phyloP scores from a whole-genome alignment of 2,329 filamentous ascomycete genomes.

The Cercospora sp. region DNA sequence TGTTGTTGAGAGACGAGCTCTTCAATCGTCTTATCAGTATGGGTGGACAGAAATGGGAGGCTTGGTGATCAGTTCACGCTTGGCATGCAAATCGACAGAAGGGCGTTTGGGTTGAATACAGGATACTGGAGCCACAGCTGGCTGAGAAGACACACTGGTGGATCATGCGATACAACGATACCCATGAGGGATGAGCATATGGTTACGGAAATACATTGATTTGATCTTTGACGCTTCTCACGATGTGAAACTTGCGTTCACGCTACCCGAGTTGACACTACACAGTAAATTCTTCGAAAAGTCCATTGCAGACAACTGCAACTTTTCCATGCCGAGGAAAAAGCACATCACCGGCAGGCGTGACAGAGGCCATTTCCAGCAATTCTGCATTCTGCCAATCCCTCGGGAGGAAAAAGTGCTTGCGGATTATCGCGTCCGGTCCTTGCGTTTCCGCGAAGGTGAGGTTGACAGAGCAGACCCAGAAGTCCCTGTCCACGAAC shows the following conservation, averaged over 20 bases:
- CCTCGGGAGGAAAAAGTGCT: background rate
- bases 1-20: conserved; percentile 71
- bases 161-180: background rate
- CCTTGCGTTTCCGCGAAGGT: background rate
- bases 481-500: background rate
- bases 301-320: background rate
- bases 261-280: background rate
- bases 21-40: conserved; percentile 79
- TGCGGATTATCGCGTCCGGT: background rate
- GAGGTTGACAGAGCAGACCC: background rate
- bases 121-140: background rate
- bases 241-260: too few relatives aligned
- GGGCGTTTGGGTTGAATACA: background rate
- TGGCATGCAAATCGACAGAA: conserved; percentile 18
- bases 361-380: background rate
- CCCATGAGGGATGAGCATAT: background rate
- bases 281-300: background rate
- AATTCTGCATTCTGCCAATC: background rate
- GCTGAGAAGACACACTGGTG: too few relatives aligned
- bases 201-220: background rate
- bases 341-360: background rate
- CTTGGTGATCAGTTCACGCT: conserved; percentile 54
- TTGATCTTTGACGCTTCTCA: background rate
- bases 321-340: background rate
- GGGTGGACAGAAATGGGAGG: conserved; percentile 81